Base-by-base conservation (phyloP, 306 rosid species). In the Cucumis cinereus region DNA sequence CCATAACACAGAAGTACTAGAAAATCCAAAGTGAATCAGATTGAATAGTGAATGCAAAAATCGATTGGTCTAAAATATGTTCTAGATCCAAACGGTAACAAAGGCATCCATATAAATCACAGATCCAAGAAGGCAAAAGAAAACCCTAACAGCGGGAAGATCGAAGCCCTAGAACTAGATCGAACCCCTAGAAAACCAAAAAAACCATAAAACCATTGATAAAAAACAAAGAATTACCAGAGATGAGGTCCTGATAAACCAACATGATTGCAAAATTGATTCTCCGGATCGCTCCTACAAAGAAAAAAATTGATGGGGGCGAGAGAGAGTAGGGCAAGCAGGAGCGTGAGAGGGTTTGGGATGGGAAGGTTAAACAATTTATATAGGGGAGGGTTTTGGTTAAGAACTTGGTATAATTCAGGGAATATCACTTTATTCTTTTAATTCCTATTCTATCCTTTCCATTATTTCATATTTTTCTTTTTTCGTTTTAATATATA, bases 341-440 rank as follows among this genome's bases (percentile, higher is more conserved):
- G 43, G 52, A 55, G 77, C 24, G 43, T 2, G 26, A 72, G 76
- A 72, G 76, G 43, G 43, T 40, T 58, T 57, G 36, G 0, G 8
- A 56, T 2, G 5, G 11, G 16, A 1, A 7, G 59, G n/a, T 11
- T 22, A 30, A 49, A 5, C 11, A 0, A 24, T 50, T 63, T 77
- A 30, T 77, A 64, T 77, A 45, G 76, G 52, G 38, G 53, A 70
- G 58, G 74, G 74, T 53, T 77, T 47, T 40, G 73, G 69, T 63
- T 24, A 38, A 23, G 7, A 20, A 41, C n/a, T 20, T 5, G 0
- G 49, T 17, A 63, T 63, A 16, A 35, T 35, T 63, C 73, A 66
- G 7, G 0, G 17, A 66, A 66, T 66, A n/a, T 20, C 10, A 19
- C 6, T 38, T 10, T 66, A 66, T 66, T 64, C 1, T 15, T 1